phyloP scores from a whole-genome alignment of 2,329 filamentous ascomycete species.

The Aspergillus sergii region DNA sequence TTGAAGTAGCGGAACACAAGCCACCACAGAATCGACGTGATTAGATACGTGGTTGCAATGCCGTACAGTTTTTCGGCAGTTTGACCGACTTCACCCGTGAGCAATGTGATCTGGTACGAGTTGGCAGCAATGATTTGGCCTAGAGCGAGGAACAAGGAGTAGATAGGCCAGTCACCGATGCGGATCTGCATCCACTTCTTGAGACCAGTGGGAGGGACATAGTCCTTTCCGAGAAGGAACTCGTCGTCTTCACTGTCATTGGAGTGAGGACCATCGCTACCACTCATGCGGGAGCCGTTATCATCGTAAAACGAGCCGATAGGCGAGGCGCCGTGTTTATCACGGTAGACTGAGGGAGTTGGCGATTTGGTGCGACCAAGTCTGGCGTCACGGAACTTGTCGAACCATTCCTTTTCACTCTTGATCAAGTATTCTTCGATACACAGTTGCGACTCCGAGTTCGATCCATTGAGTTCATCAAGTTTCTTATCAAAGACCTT shows the following conservation, averaged over 20 bases:
- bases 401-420: slow-evolving; percentile 70
- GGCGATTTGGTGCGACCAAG: slow-evolving; percentile 54
- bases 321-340: slow-evolving; percentile 37
- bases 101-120: slow-evolving; percentile 68
- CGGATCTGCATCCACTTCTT: slow-evolving; percentile 59
- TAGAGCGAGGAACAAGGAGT: slow-evolving; percentile 62
- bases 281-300: slow-evolving; percentile 34
- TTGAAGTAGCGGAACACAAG: slow-evolving; percentile 60
- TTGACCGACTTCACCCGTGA: slow-evolving; percentile 66
- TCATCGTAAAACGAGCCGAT: slow-evolving; percentile 46
- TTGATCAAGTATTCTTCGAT: slow-evolving; percentile 67
- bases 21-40: slow-evolving; percentile 65
- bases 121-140: slow-evolving; percentile 67
- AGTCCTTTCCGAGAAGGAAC: slow-evolving; percentile 59
- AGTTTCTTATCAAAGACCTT: slow-evolving; percentile 61
- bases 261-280: slow-evolving; percentile 26
- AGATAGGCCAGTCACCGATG: slow-evolving; percentile 65
- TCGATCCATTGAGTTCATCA: slow-evolving; percentile 58
- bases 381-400: slow-evolving; percentile 59
- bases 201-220: slow-evolving; percentile 59
- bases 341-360: slow-evolving; percentile 35
- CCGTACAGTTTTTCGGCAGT: slow-evolving; percentile 62
- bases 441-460: slow-evolving; percentile 61
- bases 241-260: slow-evolving; percentile 50
- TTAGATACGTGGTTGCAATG: slow-evolving; percentile 62